These are phyloP conservation scores for Periconia sp. DNA, from an alignment of 2,329 filamentous ascomycete genomes.

Conservation along the genomic window DNA sequence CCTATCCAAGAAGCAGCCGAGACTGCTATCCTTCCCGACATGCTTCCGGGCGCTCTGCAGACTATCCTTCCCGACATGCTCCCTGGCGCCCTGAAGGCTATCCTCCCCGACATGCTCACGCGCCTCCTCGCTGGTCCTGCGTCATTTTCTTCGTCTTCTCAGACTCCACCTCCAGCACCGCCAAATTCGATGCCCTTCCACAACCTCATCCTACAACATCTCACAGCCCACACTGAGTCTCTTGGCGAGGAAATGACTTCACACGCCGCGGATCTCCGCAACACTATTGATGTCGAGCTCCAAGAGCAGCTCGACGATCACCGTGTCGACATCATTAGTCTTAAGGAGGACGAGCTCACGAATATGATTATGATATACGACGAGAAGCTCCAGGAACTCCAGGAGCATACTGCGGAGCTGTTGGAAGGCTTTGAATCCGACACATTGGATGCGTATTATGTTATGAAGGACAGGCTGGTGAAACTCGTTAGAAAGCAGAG, in stretches of 20 bases:
- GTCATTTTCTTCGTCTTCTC: neutral
- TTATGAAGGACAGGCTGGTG: neutral
- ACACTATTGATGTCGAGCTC: neutral
- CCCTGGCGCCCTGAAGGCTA: neutral
- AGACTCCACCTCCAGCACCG: neutral
- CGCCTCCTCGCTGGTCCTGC: neutral
- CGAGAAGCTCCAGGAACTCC: neutral
- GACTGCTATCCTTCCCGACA: neutral
- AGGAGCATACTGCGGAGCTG: neutral
- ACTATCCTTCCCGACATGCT: neutral
- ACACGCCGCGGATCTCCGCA: neutral
- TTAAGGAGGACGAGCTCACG: neutral
- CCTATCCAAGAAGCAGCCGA: neutral
- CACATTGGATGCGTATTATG: neutral
- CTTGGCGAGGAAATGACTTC: neutral
- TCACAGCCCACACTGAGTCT: neutral
- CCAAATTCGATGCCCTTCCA: too few species aligned
- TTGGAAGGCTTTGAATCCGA: neutral
- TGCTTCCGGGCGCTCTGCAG: neutral
- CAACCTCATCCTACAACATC: neutral
- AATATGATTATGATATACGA: neutral
- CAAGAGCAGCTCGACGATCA: constrained; percentile 2
- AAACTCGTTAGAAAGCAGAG: neutral
- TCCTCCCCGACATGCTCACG: constrained; percentile 1
- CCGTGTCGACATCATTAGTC: neutral